phyloP scores from a whole-genome alignment of 2,329 filamentous ascomycete genomes.

The Cordyceps tenuipes region DNA sequence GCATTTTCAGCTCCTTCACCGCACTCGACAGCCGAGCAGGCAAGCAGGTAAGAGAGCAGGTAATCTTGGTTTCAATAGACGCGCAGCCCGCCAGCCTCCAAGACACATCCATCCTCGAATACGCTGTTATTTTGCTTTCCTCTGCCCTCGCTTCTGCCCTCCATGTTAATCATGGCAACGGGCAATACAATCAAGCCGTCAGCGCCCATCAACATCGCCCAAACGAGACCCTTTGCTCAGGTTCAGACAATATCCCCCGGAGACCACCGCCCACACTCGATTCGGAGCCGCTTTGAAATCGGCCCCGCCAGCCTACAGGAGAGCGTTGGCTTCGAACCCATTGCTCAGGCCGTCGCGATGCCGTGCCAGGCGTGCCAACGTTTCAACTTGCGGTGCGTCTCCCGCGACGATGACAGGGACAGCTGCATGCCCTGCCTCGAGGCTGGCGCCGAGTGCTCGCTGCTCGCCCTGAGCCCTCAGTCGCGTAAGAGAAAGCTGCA shows the following conservation, averaged over 20 bases:
- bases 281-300: conserved; percentile 30
- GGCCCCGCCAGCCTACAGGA: conserved; percentile 43
- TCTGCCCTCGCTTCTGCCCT: not conserved
- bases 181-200: not conserved
- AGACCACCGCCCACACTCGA: not conserved
- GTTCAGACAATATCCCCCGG: not conserved
- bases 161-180: conserved; percentile 8
- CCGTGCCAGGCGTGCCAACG: conserved; percentile 68
- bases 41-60: not conserved
- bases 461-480: conserved; percentile 47
- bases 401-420: conserved; percentile 66
- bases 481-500: conserved; percentile 73
- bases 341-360: conserved; percentile 23
- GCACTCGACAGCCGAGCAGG: not conserved
- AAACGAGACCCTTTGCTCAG: not conserved
- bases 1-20: not conserved
- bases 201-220: conserved; percentile 4
- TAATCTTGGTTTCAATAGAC: not conserved
- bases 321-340: conserved; percentile 3
- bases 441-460: conserved; percentile 8
- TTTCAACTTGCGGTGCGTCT: conserved; percentile 67
- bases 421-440: conserved; percentile 38
- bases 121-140: not conserved
- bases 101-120: not conserved
- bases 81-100: not conserved